Evolutionary conservation across 805 yeast genomes (phyloP).

Genomic region (Saitoella complicata): DNA sequence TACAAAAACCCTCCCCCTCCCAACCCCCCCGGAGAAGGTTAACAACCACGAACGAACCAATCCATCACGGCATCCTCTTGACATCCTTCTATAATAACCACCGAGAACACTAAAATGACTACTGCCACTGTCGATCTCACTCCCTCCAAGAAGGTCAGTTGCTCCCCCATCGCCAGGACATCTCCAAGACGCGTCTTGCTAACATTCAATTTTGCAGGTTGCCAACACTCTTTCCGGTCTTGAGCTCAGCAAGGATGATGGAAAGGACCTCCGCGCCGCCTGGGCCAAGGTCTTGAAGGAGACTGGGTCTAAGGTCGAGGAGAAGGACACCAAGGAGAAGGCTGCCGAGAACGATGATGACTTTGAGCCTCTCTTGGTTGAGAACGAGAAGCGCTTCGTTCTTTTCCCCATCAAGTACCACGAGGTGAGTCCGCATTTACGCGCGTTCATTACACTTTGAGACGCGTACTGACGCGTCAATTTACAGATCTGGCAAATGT

Average conservation of each 20-base stretch:
- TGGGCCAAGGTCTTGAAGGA: slow-evolving; percentile 2
- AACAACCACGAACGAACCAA: too few species aligned
- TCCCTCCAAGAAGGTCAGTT: slow-evolving; percentile 12
- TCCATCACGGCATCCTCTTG: too few species aligned
- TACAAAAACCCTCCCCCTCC: too few species aligned
- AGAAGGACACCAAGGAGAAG: slow-evolving; percentile 1
- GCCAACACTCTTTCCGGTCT: slow-evolving; percentile 11
- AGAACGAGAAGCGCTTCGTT: slow-evolving; percentile 79
- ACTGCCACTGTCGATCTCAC: slow-evolving; percentile 10
- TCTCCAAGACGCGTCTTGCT: neutral
- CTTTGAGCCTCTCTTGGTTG: slow-evolving; percentile 64
- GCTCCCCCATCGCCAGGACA: neutral
- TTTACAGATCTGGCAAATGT: slow-evolving; percentile 74
- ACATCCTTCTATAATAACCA: neutral
- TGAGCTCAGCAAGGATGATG: slow-evolving; percentile 8
- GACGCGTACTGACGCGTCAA: too few species aligned
- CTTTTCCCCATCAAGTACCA: slow-evolving; percentile 92
- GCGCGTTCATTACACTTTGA: too few species aligned
- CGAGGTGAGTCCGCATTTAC: slow-evolving; percentile 26
- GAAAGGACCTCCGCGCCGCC: slow-evolving; percentile 7
- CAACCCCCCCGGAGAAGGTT: too few species aligned
- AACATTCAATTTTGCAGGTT: slow-evolving; percentile 3
- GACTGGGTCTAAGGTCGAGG: slow-evolving; percentile 1
- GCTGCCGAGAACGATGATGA: slow-evolving; percentile 3
- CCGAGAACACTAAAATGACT: neutral